Evolutionary conservation across 1,284 basidiomycete species (phyloP).

Genomic region (Takashimella tepidaria): DNA sequence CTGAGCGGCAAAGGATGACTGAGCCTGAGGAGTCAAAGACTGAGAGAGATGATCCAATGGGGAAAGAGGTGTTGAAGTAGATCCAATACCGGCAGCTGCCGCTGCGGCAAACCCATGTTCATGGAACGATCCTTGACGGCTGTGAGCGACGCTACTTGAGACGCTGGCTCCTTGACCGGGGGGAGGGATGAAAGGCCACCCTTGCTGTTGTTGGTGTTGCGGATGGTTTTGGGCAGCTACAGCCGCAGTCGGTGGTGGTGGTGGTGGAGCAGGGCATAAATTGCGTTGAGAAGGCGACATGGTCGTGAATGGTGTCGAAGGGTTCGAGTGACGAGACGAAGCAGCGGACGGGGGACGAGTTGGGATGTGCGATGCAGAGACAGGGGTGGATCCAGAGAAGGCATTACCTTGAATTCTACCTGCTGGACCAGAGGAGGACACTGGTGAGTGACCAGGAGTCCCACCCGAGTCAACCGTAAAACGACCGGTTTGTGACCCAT

Average conservation of each 20-base stretch:
- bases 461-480: slow-evolving; percentile 45
- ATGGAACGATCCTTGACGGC: slow-evolving; percentile 1
- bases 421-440: neutral
- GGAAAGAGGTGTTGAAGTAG: slow-evolving; percentile 1
- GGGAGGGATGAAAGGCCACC: slow-evolving; percentile 5
- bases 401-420: neutral
- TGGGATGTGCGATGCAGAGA: neutral
- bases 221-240: neutral
- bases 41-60: slow-evolving; percentile 5
- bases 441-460: neutral
- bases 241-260: neutral
- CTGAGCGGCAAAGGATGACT: slow-evolving; percentile 10
- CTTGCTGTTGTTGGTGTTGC: neutral
- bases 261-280: neutral
- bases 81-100: neutral
- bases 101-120: slow-evolving; percentile 10
- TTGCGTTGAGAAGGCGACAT: neutral
- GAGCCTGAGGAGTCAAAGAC: slow-evolving; percentile 12
- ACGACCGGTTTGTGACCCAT: slow-evolving; percentile 40
- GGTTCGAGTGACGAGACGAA: slow-evolving; percentile 21
- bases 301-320: slow-evolving; percentile 3
- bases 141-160: neutral
- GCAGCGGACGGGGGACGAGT: slow-evolving; percentile 13
- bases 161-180: neutral
- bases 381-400: neutral